Percentiles rank a stretch among this genome's conserved stretches.
Conservation (phyloP, 2,329 filamentous ascomycete genomes). For the Diaporthe citrichinensis region DNA sequence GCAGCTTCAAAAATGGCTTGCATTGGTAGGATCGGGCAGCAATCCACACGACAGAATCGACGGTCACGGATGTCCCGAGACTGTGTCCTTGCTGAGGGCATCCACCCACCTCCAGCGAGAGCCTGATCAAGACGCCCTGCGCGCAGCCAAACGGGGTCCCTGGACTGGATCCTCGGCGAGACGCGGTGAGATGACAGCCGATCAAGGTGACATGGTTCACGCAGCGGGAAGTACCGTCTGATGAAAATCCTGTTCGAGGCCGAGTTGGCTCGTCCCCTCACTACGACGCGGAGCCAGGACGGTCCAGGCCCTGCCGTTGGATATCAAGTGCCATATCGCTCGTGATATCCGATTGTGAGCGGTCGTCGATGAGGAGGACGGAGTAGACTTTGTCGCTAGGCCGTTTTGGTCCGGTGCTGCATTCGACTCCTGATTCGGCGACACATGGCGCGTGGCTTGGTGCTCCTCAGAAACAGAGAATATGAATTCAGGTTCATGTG, state of each 20-base stretch:
- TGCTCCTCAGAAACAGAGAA: neutral
- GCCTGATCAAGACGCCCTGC: neutral
- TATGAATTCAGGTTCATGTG: neutral
- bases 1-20: neutral
- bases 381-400: neutral
- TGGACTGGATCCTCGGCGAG: neutral
- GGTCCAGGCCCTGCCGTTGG: neutral
- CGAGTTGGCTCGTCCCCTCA: conserved; percentile 10
- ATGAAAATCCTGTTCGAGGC: neutral
- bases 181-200: conserved; percentile 2
- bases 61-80: neutral
- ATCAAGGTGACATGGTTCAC: conserved; percentile 6
- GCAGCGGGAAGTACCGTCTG: conserved; percentile 16
- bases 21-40: conserved; percentile 7
- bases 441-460: neutral
- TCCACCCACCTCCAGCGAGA: neutral
- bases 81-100: neutral
- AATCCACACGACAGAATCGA: neutral
- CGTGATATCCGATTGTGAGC: neutral
- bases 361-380: neutral
- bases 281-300: neutral
- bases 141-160: neutral
- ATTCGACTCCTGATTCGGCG: neutral
- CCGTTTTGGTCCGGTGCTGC: conserved; percentile 1
- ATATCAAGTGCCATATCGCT: neutral